phyloP scores from a whole-genome alignment of 441 rosid genomes.

The Eruca vesicaria region DNA sequence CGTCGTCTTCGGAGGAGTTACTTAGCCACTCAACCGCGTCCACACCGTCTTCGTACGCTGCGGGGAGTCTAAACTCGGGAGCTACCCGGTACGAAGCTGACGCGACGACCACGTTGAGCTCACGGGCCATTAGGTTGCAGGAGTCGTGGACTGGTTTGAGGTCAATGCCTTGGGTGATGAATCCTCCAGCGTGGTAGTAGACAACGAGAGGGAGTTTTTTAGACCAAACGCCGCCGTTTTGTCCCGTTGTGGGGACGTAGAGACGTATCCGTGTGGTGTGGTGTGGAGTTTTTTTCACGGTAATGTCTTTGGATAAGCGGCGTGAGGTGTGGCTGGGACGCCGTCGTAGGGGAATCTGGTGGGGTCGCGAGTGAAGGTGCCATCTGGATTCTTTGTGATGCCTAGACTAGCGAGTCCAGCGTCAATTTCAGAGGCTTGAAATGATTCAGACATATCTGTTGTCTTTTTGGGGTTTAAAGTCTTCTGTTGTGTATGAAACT shows the following conservation, averaged over 20 bases:
- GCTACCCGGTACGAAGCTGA: conserved; percentile 50
- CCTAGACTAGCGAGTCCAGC: too few relatives aligned
- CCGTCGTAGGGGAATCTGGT: background rate
- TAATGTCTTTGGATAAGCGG: conserved; percentile 30
- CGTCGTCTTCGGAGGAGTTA: conserved; percentile 27
- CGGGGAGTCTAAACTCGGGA: conserved; percentile 61
- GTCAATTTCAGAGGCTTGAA: too few relatives aligned
- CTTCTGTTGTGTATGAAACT: too few relatives aligned
- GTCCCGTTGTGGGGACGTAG: conserved; percentile 35
- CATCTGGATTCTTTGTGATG: conserved; percentile 51
- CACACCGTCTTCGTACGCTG: conserved; percentile 53
- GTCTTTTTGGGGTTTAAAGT: too few relatives aligned
- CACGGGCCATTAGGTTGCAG: conserved; percentile 32
- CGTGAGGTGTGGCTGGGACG: conserved; percentile 33
- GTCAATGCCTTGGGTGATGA: conserved; percentile 34
- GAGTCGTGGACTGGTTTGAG: background rate
- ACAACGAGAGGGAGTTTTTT: conserved; percentile 47
- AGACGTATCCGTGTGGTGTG: conserved; percentile 43
- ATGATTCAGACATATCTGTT: too few relatives aligned
- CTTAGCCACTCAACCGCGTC: conserved; percentile 44
- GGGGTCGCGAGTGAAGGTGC: conserved; percentile 45
- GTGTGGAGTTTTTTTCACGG: conserved; percentile 14
- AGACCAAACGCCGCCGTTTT: background rate
- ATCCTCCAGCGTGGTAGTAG: conserved; percentile 58
- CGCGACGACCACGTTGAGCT: conserved; percentile 34